These are phyloP conservation scores for Adansonia gregorii DNA, from an alignment of 441 rosid genomes.

Conservation along the genomic window DNA sequence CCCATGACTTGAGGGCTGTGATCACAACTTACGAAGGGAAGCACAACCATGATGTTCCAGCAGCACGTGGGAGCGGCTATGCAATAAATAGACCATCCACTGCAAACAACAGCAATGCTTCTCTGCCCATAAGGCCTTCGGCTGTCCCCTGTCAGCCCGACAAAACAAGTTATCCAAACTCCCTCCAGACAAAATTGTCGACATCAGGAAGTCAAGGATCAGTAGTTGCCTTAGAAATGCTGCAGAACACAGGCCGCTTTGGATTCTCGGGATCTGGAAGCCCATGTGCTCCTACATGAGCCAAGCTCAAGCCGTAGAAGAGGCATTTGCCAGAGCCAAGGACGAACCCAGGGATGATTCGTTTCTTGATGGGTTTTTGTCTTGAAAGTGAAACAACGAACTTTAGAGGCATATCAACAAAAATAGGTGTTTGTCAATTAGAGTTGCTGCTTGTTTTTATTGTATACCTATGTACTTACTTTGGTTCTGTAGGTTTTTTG, in stretches of 20 bases:
- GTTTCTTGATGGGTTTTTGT: conserved; percentile 46
- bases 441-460: neutral
- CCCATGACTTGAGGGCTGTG: conserved; percentile 62
- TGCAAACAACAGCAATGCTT: conserved; percentile 27
- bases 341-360: conserved; percentile 55
- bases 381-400: conserved; percentile 37
- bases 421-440: neutral
- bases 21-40: conserved; percentile 77
- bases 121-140: conserved; percentile 63
- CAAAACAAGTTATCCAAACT: conserved; percentile 39
- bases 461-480: conserved; percentile 21
- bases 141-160: conserved; percentile 48
- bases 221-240: conserved; percentile 44
- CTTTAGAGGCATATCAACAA: conserved; percentile 17
- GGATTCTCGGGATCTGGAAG: conserved; percentile 39
- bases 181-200: conserved; percentile 36
- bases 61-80: conserved; percentile 67
- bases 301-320: conserved; percentile 41
- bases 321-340: conserved; percentile 42
- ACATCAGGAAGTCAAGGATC: conserved; percentile 23
- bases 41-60: conserved; percentile 78
- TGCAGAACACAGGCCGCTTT: conserved; percentile 37
- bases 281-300: conserved; percentile 29
- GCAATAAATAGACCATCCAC: conserved; percentile 43
- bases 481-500: conserved; percentile 32